A percentile compares a stretch with the other conserved stretches of the same genome.
phyloP scores from a whole-genome alignment of 2,329 filamentous ascomycete genomes.

The Penicillium crustosum region DNA sequence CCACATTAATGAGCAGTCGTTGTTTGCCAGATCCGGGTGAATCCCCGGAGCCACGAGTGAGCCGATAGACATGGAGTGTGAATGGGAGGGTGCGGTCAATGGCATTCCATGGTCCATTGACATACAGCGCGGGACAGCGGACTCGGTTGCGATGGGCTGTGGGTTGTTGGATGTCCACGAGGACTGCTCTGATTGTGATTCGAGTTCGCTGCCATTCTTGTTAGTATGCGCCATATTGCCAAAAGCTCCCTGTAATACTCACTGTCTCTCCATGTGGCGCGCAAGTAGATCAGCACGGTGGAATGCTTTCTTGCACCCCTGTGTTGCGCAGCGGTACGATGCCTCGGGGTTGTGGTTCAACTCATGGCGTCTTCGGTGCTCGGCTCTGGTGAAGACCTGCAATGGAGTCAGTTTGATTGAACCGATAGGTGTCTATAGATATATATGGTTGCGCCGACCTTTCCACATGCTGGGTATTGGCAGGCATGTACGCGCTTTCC shows the following conservation, averaged over 20 bases:
- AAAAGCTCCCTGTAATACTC: conserved; percentile 23
- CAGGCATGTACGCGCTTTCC: conserved; percentile 53
- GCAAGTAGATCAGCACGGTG: conserved; percentile 49
- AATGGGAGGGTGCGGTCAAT: conserved; percentile 29
- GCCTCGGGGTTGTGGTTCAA: conserved; percentile 52
- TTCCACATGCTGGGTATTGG: conserved; percentile 49
- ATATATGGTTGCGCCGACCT: conserved; percentile 37
- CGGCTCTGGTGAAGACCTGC: conserved; percentile 52
- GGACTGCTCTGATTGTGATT: conserved; percentile 34
- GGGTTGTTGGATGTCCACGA: conserved; percentile 31
- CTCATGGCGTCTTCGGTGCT: conserved; percentile 51
- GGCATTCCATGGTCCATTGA: conserved; percentile 25
- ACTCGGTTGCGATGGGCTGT: conserved; percentile 22
- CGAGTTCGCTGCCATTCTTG: conserved; percentile 33
- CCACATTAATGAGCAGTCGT: conserved; percentile 38
- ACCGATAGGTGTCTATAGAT: neutral
- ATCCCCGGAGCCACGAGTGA: conserved; percentile 38
- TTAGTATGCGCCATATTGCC: conserved; percentile 10
- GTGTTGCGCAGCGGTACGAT: conserved; percentile 44
- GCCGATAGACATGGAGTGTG: conserved; percentile 39
- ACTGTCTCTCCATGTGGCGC: conserved; percentile 54
- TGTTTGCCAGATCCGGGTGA: conserved; percentile 34
- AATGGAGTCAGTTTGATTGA: conserved; percentile 13
- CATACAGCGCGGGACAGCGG: conserved; percentile 25
- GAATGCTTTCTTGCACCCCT: conserved; percentile 50